Base-by-base conservation (phyloP, 2,329 filamentous ascomycete species). In the Sclerotinia subarctica region DNA sequence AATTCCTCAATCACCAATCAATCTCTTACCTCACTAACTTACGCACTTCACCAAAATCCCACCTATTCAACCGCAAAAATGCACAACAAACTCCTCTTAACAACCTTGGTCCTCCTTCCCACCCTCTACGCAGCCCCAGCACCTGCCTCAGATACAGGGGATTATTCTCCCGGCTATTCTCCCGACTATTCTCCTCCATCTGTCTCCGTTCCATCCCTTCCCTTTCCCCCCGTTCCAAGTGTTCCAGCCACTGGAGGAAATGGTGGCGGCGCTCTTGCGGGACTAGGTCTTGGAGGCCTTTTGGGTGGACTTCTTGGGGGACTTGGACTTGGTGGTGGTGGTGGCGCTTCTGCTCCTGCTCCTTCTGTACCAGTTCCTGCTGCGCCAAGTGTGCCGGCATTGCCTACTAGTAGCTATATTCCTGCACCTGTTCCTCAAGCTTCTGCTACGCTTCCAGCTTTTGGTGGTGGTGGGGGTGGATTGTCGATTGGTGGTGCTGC, bases 401-500 rank as follows among this genome's bases (percentile, higher is more conserved):
- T 60, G 26, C 58, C 42, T 3, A 49, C 58, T 6, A 49, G 58
- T 35, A 47, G 32, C 8, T 38, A 49, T 49, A 24, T 24, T 49
- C 58, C 58, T 49, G 24, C 21, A 19, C 44, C 58, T 29, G 32
- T 51, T 53, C 35, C 60, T 21, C 35, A 42, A 11, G n/a, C 42
- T 42, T 64, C 60, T 17, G 49, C 60, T 21, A 64, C 49, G 19
- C 15, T 54, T 17, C 60, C 57, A 21, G 24, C 26, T 21, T 26
- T 42, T 32, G 58, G 58, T 32, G 58, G 24, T 17, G 24, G 35
- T 42, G 47, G 46, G 5, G 49, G 35, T 24, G 58, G 58, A 5
- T 6, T 64, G 21, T 62, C 58, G 3, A 51, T 62, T 62, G 44
- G 44, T 24, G 60, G 47, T n/a, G 60, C 29, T 15, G 60, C n/a